Base-by-base conservation (phyloP, 129 eudicot species). In the Solidago caesia region DNA sequence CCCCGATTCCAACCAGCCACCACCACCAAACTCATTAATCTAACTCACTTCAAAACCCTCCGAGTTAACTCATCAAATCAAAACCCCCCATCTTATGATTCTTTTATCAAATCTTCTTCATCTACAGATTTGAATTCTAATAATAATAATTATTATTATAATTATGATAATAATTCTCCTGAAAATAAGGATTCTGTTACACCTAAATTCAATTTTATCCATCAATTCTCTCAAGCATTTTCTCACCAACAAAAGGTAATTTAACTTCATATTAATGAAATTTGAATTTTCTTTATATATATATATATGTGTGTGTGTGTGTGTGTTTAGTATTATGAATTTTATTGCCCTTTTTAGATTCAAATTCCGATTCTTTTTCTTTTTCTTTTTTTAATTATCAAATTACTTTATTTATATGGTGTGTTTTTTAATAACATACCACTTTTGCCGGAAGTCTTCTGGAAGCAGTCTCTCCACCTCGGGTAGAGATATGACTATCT, bases 31-130 rank as follows among this genome's bases (percentile, higher is more conserved):
- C 74, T 56, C 77, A 8, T 67, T 66, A 27, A 67, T 16, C 66
- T 77, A 41, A 64, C 71, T 33, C 61, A 79, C 86, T 62, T 33
- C 39, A 33, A 63, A 25, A 83, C 81, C 16, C 52, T 44, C 68
- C 85, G 87, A 51, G 73, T 82, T 73, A 79, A 75, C 79, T 79
- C 92, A 27, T 4, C 75, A 26, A 65, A 68, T n/a, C 76, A 78
- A 48, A 84, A 75, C 47, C 75, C 44, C 12, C 46, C 59, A 33
- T 46, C 80, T 2, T 69, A 2, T 39, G 4, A 14, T 70, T 70
- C 81, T 15, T 25, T 81, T 45, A 6, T 47, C 53, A 45, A 65
- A 43, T 42, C 57, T 7, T 33, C 39, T 33, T 16, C 75, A 15
- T 21, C 21, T 0, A 73, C 41, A 5, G 75, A 61, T 67, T 78